Evolutionary conservation across 352 stramenopile genomes (phyloP).

Genomic region (Globisporangium echinulatum): DNA sequence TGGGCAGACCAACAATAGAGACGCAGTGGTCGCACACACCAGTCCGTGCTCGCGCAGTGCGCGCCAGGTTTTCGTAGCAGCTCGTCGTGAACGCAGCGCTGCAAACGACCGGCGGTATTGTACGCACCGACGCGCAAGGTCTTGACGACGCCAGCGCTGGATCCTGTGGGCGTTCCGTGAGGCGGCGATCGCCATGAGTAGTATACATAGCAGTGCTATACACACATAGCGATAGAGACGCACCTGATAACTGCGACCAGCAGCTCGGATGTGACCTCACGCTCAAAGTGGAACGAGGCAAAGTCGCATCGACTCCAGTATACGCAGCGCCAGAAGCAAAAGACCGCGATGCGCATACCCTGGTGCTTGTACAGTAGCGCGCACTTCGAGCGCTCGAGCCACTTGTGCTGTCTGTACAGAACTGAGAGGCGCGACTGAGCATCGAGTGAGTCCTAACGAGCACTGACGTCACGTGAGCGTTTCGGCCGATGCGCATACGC

Average conservation of each 20-base stretch:
- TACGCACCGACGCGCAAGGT: constrained; percentile 2
- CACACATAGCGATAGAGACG: background rate
- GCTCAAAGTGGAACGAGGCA: constrained; percentile 12
- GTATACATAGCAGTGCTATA: too few relatives aligned
- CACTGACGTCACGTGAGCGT: too few relatives aligned
- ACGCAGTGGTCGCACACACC: background rate
- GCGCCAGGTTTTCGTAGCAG: constrained; percentile 8
- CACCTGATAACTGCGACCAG: constrained; percentile 13
- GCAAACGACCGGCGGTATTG: constrained; percentile 4
- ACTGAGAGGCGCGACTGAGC: constrained; percentile 9
- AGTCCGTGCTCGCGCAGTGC: constrained; percentile 4
- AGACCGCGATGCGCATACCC: constrained; percentile 17
- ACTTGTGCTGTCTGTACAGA: constrained; percentile 7
- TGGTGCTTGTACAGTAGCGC: constrained; percentile 17
- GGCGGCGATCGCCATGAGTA: too few relatives aligned
- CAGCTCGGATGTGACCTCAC: constrained; percentile 4
- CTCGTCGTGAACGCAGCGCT: constrained; percentile 2
- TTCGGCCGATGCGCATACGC: background rate
- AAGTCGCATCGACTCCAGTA: constrained; percentile 25
- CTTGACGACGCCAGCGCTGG: constrained; percentile 17
- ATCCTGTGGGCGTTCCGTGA: constrained; percentile 8
- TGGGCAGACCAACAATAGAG: background rate
- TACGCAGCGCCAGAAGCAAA: constrained; percentile 34
- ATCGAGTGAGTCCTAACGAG: background rate
- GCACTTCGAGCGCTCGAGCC: constrained; percentile 1